Evolutionary conservation across 148 eudicot species (phyloP).

Genomic region (Fagopyrum tataricum): DNA sequence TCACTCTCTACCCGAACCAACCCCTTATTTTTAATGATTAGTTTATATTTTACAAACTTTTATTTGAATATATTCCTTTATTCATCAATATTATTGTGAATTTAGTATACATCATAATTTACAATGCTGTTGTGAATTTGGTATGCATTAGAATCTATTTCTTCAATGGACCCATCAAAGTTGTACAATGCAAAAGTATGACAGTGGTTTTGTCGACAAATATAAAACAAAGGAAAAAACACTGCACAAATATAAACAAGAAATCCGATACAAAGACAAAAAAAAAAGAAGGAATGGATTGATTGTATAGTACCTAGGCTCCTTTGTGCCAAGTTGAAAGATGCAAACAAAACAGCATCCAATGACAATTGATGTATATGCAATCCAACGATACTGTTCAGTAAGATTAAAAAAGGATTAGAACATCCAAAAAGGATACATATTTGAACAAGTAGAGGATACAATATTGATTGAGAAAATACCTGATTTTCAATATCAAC

Average conservation of each 20-base stretch:
- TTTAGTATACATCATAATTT: too few species aligned
- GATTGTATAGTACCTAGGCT: constrained; percentile 55
- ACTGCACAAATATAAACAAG: neutral
- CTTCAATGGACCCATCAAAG: constrained; percentile 5
- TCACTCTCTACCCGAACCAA: too few species aligned
- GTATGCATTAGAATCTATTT: neutral
- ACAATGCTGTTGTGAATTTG: too few species aligned
- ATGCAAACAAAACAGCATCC: constrained; percentile 83
- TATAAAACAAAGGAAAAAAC: neutral
- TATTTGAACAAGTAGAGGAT: neutral
- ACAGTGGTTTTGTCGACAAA: neutral
- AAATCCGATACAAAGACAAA: neutral
- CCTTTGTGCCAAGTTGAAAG: constrained; percentile 75
- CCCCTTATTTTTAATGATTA: too few species aligned
- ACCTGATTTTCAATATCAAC: constrained; percentile 79
- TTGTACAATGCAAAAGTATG: neutral
- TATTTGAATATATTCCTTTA: too few species aligned
- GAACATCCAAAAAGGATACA: constrained; percentile 8
- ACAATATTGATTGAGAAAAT: neutral
- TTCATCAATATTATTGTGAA: too few species aligned
- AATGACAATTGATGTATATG: constrained; percentile 62
- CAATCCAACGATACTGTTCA: constrained; percentile 93
- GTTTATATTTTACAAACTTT: too few species aligned
- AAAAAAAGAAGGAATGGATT: neutral
- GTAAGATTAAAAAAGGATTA: constrained; percentile 13